A percentile compares a stretch with the other conserved stretches of the same genome.
phyloP scores from a whole-genome alignment of 148 eudicot genomes.

The Euryodendron excelsum region DNA sequence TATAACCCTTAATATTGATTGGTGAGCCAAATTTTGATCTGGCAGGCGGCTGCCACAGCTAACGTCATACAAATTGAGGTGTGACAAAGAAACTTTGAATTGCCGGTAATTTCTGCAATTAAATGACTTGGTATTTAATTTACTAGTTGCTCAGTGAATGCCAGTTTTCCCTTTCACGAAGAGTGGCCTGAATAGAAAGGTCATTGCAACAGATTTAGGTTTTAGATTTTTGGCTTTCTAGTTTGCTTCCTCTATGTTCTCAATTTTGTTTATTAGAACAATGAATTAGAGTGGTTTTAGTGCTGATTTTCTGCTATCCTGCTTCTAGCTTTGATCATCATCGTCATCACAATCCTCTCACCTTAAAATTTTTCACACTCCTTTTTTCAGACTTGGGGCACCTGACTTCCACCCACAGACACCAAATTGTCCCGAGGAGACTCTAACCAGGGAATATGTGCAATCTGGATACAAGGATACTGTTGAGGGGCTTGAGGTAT shows the following conservation, averaged over 20 bases:
- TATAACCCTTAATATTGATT: too few species aligned
- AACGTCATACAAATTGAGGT: constrained; percentile 67
- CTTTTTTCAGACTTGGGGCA: constrained; percentile 75
- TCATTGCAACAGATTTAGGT: background rate
- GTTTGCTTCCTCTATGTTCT: background rate
- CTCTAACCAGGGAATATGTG: constrained; percentile 82
- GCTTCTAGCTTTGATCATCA: too few species aligned
- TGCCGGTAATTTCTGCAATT: constrained; percentile 55
- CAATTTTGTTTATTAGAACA: too few species aligned
- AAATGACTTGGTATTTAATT: background rate
- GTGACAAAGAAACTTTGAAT: constrained; percentile 90
- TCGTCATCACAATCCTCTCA: background rate
- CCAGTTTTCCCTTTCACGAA: background rate
- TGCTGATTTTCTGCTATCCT: background rate
- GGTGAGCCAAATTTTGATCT: constrained; percentile 13
- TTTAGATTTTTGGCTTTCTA: background rate
- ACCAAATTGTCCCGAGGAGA: constrained; percentile 93
- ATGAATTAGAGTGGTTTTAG: too few species aligned
- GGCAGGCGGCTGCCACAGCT: constrained; percentile 67
- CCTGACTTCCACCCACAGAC: constrained; percentile 91
- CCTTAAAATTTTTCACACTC: constrained; percentile 6
- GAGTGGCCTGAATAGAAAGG: background rate
- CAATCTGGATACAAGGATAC: constrained; percentile 93
- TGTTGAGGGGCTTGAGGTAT: constrained; percentile 97
- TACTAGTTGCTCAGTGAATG: constrained; percentile 5